These are phyloP conservation scores for Lathyrus tuberosus DNA, from an alignment of 306 rosid genomes.

Conservation along the genomic window DNA sequence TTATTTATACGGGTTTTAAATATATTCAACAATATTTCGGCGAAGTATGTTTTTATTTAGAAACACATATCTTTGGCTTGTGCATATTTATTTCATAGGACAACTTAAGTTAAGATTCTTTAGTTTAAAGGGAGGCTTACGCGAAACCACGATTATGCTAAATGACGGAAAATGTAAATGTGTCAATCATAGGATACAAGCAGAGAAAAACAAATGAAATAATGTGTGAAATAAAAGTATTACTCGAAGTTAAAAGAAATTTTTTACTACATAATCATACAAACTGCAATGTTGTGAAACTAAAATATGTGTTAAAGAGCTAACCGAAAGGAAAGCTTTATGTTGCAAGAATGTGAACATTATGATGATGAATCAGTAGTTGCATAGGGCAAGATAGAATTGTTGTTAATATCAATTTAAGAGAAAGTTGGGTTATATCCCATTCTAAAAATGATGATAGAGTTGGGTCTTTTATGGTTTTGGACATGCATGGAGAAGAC, in stretches of 20 bases:
- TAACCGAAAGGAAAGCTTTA: neutral
- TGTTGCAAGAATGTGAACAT: constrained; percentile 8
- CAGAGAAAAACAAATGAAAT: neutral
- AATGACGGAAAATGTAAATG: neutral
- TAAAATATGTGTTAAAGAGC: neutral
- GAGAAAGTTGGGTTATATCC: neutral
- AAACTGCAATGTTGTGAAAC: neutral
- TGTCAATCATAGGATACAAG: constrained; percentile 6
- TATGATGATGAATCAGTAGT: neutral
- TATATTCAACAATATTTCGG: neutral
- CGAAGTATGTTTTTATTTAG: constrained; percentile 18
- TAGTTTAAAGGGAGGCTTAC: neutral
- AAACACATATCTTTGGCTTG: neutral
- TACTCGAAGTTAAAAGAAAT: no score
- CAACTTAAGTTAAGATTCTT: neutral
- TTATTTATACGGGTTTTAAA: constrained; percentile 5
- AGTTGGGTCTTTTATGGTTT: neutral
- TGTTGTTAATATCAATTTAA: neutral
- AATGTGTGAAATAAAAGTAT: neutral
- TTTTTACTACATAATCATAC: neutral
- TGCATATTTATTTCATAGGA: neutral
- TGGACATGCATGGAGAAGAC: neutral
- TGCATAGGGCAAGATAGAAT: neutral
- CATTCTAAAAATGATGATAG: constrained; percentile 3
- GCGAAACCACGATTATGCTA: neutral